Conservation (phyloP, 2,329 filamentous ascomycete genomes). For the Colletotrichum sp. region DNA sequence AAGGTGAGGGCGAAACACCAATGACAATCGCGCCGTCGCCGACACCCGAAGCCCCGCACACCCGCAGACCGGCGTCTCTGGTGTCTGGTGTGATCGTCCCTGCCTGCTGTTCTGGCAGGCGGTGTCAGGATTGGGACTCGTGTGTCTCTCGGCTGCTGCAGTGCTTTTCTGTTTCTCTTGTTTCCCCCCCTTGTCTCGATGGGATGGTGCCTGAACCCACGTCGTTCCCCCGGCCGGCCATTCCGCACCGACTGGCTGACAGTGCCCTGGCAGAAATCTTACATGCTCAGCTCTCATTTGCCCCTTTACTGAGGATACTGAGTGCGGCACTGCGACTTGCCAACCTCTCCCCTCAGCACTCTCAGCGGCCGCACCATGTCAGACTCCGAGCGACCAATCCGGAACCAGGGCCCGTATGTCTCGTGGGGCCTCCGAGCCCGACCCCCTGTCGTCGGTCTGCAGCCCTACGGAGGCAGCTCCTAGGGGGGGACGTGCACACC, state of each 20-base stretch:
- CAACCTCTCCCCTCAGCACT: background rate
- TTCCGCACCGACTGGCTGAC: constrained; percentile 20
- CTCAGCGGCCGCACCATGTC: constrained; percentile 8
- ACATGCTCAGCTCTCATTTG: constrained; percentile 14
- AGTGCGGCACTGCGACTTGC: background rate
- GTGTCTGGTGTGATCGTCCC: constrained; percentile 9
- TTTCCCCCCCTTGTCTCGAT: background rate
- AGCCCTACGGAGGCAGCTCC: constrained; percentile 15
- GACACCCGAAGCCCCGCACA: background rate
- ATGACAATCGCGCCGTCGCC: constrained; percentile 12
- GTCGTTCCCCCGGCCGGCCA: constrained; percentile 1
- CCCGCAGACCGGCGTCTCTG: background rate
- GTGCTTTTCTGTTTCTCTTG: background rate
- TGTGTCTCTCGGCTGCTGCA: background rate
- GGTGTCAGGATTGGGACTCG: background rate
- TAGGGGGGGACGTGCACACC: constrained; percentile 2
- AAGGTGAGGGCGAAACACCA: background rate
- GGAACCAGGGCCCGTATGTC: background rate
- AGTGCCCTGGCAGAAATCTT: constrained; percentile 6
- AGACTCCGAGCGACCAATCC: constrained; percentile 10
- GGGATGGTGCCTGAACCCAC: background rate
- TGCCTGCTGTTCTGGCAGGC: background rate
- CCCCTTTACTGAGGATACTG: constrained; percentile 13
- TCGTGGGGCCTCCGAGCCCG: constrained; percentile 15
- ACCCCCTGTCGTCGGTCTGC: constrained; percentile 17